Conservation (phyloP, 2,329 filamentous ascomycete genomes). For the Pyricularia sp. region DNA sequence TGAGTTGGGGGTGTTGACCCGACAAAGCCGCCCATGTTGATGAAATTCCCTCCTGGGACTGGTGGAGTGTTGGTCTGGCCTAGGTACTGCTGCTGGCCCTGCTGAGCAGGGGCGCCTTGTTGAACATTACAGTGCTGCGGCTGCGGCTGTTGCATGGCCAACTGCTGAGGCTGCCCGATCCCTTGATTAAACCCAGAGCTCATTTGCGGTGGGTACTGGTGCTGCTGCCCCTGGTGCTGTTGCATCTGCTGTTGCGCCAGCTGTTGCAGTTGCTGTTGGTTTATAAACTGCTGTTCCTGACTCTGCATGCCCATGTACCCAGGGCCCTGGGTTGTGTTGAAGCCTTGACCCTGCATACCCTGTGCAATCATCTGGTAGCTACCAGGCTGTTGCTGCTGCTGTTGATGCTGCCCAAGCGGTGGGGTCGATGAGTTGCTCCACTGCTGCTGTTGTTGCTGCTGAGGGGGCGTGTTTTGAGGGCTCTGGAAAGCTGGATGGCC, state of each 20-base stretch:
- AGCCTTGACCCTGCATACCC: background rate
- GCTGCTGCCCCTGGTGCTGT: slow-evolving; percentile 8
- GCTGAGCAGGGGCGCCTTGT: background rate
- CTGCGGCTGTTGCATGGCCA: background rate
- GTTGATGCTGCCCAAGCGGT: slow-evolving; percentile 3
- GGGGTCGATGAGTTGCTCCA: background rate
- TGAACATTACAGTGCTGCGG: background rate
- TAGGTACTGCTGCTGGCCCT: background rate
- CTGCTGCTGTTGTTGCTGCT: slow-evolving; percentile 7
- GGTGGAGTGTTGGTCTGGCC: background rate
- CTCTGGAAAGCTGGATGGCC: slow-evolving; percentile 6
- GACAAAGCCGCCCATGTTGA: background rate
- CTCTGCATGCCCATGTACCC: background rate
- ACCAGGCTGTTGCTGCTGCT: background rate
- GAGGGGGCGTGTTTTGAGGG: slow-evolving; percentile 6
- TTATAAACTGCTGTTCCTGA: background rate
- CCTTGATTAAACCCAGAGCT: background rate
- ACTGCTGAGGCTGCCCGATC: background rate
- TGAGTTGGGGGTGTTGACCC: background rate
- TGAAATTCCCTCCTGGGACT: background rate
- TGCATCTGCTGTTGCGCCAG: slow-evolving; percentile 4
- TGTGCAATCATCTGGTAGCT: background rate
- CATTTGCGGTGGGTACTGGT: background rate
- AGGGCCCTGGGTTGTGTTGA: background rate
- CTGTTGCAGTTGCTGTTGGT: background rate